Percentiles rank a stretch among this genome's conserved stretches.
Conservation (phyloP, 164 flowering plant species). For the Vitis rupestris region DNA sequence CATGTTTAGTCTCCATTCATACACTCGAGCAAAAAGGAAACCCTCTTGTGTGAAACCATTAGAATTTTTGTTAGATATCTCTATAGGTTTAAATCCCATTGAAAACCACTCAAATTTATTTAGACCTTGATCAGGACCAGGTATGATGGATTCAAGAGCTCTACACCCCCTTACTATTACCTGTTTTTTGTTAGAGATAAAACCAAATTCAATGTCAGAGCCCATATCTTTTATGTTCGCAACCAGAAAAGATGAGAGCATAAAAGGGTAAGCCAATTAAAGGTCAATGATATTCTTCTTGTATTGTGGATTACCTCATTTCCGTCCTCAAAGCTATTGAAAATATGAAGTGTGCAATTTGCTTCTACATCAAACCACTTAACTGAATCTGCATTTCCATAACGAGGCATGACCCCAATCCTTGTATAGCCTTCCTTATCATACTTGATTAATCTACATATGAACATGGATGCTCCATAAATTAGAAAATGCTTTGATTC, state of each 20-base stretch:
- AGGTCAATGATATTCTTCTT: too few species aligned
- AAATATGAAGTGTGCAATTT: constrained; percentile 49
- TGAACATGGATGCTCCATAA: background rate
- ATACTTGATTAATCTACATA: constrained; percentile 47
- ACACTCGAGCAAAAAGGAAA: constrained; percentile 28
- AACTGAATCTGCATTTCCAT: constrained; percentile 51
- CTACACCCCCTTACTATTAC: constrained; percentile 61
- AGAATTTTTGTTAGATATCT: constrained; percentile 5
- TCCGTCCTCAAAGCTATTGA: constrained; percentile 59
- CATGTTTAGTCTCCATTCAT: constrained; percentile 64
- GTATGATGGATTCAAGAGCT: constrained; percentile 49
- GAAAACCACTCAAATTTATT: constrained; percentile 61
- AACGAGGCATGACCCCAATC: constrained; percentile 70
- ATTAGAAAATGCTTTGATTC: background rate
- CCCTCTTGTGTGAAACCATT: constrained; percentile 16
- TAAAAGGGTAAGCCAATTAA: too few species aligned
- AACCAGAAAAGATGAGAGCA: too few species aligned
- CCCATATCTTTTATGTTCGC: background rate
- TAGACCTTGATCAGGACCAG: constrained; percentile 57
- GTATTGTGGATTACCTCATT: constrained; percentile 42
- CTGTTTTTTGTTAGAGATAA: constrained; percentile 21
- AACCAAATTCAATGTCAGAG: background rate
- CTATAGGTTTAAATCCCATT: constrained; percentile 29
- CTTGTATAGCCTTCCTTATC: constrained; percentile 48
- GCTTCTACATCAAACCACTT: constrained; percentile 59